Evolutionary conservation across 2,329 filamentous ascomycete genomes (phyloP).

Genomic region (Fusarium armeniacum): DNA sequence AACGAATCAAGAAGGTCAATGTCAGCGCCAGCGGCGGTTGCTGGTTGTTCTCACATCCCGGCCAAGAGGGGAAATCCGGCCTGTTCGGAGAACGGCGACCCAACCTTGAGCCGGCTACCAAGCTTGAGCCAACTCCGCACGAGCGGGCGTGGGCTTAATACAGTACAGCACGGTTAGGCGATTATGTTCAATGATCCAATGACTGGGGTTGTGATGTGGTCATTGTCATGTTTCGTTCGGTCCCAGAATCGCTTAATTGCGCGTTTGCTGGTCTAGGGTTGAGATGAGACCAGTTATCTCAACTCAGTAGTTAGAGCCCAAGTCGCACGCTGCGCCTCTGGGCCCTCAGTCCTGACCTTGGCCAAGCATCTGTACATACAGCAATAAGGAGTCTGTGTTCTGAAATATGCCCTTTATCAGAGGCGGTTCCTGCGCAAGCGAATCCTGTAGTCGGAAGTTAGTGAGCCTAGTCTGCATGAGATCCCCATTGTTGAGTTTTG

Average conservation of each 20-base stretch:
- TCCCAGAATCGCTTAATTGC: constrained; percentile 15
- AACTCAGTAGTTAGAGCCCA: not conserved
- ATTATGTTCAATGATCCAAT: constrained; percentile 44
- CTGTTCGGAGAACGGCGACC: constrained; percentile 41
- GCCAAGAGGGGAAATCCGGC: constrained; percentile 40
- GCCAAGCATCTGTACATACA: not conserved
- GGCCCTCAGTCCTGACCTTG: not conserved
- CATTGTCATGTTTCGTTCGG: constrained; percentile 43
- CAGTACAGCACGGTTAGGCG: constrained; percentile 10
- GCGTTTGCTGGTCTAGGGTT: constrained; percentile 5
- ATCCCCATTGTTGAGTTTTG: constrained; percentile 19
- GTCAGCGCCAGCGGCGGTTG: constrained; percentile 33
- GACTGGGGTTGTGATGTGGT: constrained; percentile 43
- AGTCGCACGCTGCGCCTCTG: constrained; percentile 12
- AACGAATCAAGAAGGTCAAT: constrained; percentile 28
- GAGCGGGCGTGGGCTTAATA: constrained; percentile 46
- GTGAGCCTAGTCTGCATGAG: constrained; percentile 38
- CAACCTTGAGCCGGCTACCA: constrained; percentile 21
- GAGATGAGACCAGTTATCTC: constrained; percentile 14
- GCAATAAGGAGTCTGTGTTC: not conserved
- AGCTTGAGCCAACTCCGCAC: constrained; percentile 42
- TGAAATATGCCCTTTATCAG: constrained; percentile 4
- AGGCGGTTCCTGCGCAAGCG: constrained; percentile 44
- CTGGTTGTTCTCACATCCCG: constrained; percentile 41
- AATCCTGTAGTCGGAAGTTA: constrained; percentile 42